Percentiles rank a stretch among this genome's conserved stretches.
phyloP scores from a whole-genome alignment of 1,284 basidiomycete species.

The Phaffia rhodozyma region DNA sequence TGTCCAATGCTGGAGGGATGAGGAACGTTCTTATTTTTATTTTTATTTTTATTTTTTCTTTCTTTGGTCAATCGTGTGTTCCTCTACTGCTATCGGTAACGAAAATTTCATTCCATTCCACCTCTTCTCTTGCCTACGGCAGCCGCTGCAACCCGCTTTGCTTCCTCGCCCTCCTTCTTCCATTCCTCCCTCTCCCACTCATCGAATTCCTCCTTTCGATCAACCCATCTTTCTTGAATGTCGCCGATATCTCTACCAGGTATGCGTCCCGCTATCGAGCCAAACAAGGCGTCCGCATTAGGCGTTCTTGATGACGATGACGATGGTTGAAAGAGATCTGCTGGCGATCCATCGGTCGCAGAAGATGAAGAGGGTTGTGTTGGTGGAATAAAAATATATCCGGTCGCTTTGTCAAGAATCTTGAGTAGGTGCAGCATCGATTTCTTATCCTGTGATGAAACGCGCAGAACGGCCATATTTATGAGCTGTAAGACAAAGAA shows the following conservation, averaged over 20 bases:
- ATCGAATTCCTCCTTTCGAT: conserved; percentile 63
- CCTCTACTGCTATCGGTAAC: too few species aligned
- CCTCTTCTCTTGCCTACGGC: too few species aligned
- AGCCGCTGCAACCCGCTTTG: conserved; percentile 2
- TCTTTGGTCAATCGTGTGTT: too few species aligned
- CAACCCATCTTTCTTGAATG: conserved; percentile 80
- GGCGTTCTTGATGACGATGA: conserved; percentile 45
- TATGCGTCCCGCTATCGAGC: conserved; percentile 50
- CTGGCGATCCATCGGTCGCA: conserved; percentile 10
- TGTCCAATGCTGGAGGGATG: too few species aligned
- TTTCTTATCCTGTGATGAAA: conserved; percentile 58
- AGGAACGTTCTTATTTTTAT: too few species aligned
- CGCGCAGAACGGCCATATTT: not conserved
- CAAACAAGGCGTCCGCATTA: conserved; percentile 54
- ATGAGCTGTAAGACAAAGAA: not conserved
- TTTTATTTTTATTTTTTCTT: too few species aligned
- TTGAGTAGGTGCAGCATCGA: conserved; percentile 80
- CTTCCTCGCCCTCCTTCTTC: conserved; percentile 33
- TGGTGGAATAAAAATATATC: conserved; percentile 67
- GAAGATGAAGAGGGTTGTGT: conserved; percentile 1
- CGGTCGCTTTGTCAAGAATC: conserved; percentile 74
- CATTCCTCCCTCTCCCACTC: conserved; percentile 51
- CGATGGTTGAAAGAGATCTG: conserved; percentile 35
- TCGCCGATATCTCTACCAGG: conserved; percentile 46
- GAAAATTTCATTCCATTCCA: too few species aligned